These are phyloP conservation scores for Protostelium mycophagum DNA, from an alignment of 78 protist genomes.

Conservation along the genomic window DNA sequence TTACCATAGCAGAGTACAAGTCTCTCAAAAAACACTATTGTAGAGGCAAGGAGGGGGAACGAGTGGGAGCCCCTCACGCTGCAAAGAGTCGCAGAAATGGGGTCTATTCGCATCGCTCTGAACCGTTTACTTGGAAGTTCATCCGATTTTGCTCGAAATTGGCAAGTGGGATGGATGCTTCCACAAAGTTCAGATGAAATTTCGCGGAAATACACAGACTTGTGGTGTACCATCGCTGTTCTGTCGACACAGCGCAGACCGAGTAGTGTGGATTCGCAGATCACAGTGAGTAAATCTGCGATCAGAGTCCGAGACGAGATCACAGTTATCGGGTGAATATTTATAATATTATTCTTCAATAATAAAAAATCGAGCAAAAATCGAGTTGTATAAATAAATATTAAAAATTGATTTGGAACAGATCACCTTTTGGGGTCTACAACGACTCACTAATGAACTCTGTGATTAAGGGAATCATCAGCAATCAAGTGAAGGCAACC, in stretches of 20 bases:
- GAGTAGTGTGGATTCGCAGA: not conserved
- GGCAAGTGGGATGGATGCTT: not conserved
- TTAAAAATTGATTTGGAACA: too few species aligned
- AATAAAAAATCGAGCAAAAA: too few species aligned
- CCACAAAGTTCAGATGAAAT: not conserved
- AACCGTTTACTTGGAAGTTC: not conserved
- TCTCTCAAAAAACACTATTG: too few species aligned
- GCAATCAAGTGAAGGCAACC: not conserved
- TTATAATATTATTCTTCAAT: too few species aligned
- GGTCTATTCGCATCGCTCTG: not conserved
- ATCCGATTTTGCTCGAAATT: not conserved
- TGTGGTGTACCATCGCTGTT: not conserved
- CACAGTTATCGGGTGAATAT: not conserved
- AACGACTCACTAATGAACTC: not conserved
- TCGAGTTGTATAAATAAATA: too few species aligned
- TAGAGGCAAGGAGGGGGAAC: too few species aligned
- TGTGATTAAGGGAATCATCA: not conserved
- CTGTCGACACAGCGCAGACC: not conserved
- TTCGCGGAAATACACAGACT: not conserved
- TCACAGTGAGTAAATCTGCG: not conserved
- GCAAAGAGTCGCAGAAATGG: not conserved
- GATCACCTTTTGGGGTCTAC: not conserved
- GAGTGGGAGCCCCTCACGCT: too few species aligned
- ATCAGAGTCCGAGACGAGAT: not conserved
- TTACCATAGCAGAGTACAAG: not conserved